Evolutionary conservation across 768 basidiomycete genomes (phyloP).

Genomic region (Gymnopilus dilepis): DNA sequence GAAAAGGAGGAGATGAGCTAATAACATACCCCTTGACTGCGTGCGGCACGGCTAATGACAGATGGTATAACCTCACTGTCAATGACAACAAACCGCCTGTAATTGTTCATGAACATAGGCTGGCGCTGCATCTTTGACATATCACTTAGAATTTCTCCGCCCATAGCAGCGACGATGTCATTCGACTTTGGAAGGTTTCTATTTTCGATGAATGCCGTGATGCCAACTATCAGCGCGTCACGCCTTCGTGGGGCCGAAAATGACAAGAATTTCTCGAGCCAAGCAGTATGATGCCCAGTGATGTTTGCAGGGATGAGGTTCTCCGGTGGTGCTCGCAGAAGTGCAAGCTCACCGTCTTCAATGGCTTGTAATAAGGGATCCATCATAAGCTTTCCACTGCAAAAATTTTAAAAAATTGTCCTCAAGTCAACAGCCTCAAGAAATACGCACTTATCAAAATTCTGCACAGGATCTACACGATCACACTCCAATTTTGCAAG

Average conservation of each 20-base stretch:
- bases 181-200: slow-evolving; percentile 18
- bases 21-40: slow-evolving; percentile 52
- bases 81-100: slow-evolving; percentile 72
- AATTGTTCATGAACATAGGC: slow-evolving; percentile 61
- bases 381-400: slow-evolving; percentile 46
- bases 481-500: slow-evolving; percentile 45
- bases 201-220: slow-evolving; percentile 43
- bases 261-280: slow-evolving; percentile 43
- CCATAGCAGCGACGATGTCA: slow-evolving; percentile 40
- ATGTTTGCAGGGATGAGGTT: slow-evolving; percentile 26
- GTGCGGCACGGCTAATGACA: slow-evolving; percentile 1
- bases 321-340: slow-evolving; percentile 54
- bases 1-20: background rate
- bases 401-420: background rate
- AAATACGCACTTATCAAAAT: too few species aligned
- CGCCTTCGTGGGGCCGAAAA: slow-evolving; percentile 39
- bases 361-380: slow-evolving; percentile 52
- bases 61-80: slow-evolving; percentile 39
- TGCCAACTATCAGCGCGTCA: slow-evolving; percentile 48
- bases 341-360: slow-evolving; percentile 59
- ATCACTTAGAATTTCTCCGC: slow-evolving; percentile 53
- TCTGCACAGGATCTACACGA: slow-evolving; percentile 45
- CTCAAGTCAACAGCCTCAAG: slow-evolving; percentile 31
- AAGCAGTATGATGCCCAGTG: slow-evolving; percentile 32
- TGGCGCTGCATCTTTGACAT: slow-evolving; percentile 62